These are phyloP conservation scores for Stygiomarasmius scandens DNA, from an alignment of 1,284 basidiomycete genomes.

Conservation along the genomic window DNA sequence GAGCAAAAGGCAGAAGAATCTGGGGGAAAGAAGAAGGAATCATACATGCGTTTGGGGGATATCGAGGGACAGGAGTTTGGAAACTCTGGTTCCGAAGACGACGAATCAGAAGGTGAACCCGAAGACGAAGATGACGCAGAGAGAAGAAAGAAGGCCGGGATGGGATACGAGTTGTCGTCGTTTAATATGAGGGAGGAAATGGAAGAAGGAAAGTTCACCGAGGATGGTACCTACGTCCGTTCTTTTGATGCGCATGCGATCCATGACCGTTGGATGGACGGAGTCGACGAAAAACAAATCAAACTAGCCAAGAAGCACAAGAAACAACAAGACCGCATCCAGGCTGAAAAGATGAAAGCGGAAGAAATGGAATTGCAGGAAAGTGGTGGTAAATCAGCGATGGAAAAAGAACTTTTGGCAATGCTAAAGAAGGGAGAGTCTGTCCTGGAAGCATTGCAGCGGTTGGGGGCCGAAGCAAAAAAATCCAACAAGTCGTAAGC, in stretches of 20 bases:
- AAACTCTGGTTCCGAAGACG: slow-evolving; percentile 47
- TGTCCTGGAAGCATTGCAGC: slow-evolving; percentile 86
- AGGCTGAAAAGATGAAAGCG: slow-evolving; percentile 71
- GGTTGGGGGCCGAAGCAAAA: slow-evolving; percentile 78
- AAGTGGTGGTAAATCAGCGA: slow-evolving; percentile 65
- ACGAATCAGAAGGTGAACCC: slow-evolving; percentile 56
- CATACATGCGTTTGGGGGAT: slow-evolving; percentile 85
- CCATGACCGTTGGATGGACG: slow-evolving; percentile 96
- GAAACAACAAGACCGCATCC: slow-evolving; percentile 68
- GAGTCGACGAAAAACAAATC: slow-evolving; percentile 84
- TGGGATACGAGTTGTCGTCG: slow-evolving; percentile 91
- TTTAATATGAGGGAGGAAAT: slow-evolving; percentile 99
- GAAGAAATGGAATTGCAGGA: slow-evolving; percentile 70
- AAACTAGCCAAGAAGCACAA: slow-evolving; percentile 77
- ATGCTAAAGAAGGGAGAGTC: slow-evolving; percentile 89
- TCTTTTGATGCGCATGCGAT: slow-evolving; percentile 89
- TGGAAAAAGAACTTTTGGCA: slow-evolving; percentile 72
- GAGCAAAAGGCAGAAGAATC: slow-evolving; percentile 49
- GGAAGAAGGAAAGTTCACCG: slow-evolving; percentile 95
- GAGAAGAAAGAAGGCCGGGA: slow-evolving; percentile 77
- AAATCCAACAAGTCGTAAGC: slow-evolving; percentile 53
- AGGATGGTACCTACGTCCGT: slow-evolving; percentile 87
- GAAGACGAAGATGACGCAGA: slow-evolving; percentile 82
- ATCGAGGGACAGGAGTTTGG: slow-evolving; percentile 95
- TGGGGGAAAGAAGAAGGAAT: slow-evolving; percentile 58